Evolutionary conservation across 371 early-diverging fungal genomes (phyloP), one percentile per base, ranked within the genome.

Genomic region (Apophysomyces elegans): DNA sequence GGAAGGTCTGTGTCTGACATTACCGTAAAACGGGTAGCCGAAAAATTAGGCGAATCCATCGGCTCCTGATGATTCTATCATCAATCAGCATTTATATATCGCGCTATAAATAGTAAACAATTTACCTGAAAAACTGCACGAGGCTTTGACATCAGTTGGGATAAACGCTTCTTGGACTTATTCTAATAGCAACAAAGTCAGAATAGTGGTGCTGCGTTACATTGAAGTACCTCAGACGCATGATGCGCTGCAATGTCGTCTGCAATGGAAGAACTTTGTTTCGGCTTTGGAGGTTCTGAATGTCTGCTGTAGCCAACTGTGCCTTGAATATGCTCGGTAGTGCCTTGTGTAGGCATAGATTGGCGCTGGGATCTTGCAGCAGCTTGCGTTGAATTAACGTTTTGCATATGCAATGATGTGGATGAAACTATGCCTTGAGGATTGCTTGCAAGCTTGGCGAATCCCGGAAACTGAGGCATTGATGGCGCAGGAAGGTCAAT

Each of bases 121-220:
- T 32, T 56, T 67, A 75, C 72, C 63, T 81, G 79, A 35, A 78
- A 77, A 4, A 68, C 69, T 7, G 77, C 77, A 32, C 64, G 70
- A 36, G 81, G 81, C 58, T 74, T 82, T 14, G 78, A 71, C 75
- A 79, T 82, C 37, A 79, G 68, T 4, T 66, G 65, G 12, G 76
- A 71, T 0, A 79, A 44, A 6, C 70, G 68, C 13, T 65, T 54
- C n/a, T 65, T 75, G 5, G 66, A 36, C n/a, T 67, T 72, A 18
- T 47, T 60, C 60, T 63, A 50, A 47, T 26, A 8, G 58, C 32
- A 37, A 61, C 18, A 18, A 21, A 54, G 61, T 50, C 21, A 50
- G 54, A 21, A 21, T 58, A n/a, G 45, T 56, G 7, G 37, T 32
- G 16, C 57, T 41, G 16, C 12, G 44, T 16, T 7, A 45, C 61